Conservation (phyloP, 805 yeast species). For the Starmerella etchellsii region DNA sequence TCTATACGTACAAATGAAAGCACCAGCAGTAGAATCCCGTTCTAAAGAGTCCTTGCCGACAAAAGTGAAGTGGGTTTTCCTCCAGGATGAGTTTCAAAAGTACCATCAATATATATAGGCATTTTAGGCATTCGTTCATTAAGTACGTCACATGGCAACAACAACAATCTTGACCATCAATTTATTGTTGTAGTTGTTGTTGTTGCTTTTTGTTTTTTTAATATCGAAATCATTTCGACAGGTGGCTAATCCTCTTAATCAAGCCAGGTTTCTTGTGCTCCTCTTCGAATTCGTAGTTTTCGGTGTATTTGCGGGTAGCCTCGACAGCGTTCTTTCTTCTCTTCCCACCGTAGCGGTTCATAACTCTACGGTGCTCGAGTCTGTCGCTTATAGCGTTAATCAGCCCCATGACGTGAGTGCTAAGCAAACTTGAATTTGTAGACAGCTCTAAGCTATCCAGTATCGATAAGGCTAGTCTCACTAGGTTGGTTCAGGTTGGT, state of each 20-base stretch:
- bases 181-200: no score
- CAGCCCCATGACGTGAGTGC: conserved; percentile 14
- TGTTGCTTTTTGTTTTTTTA: no score
- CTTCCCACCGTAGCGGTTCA: conserved; percentile 21
- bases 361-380: conserved; percentile 22
- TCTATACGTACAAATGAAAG: background rate
- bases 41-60: background rate
- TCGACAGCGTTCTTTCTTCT: conserved; percentile 20
- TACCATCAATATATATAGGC: background rate
- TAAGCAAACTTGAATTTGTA: no score
- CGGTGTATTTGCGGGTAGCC: conserved; percentile 20
- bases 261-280: conserved; percentile 15
- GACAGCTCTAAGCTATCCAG: no score
- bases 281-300: conserved; percentile 22
- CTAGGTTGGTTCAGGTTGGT: no score
- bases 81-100: background rate
- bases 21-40: background rate
- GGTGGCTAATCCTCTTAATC: conserved; percentile 8
- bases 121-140: no score
- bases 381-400: conserved; percentile 18
- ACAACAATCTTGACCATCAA: no score
- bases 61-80: conserved; percentile 2
- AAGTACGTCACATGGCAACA: no score
- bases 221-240: no score
- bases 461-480: no score